A percentile compares a stretch with the other conserved stretches of the same genome.
Evolutionary conservation across 345 rosid genomes (phyloP).

Genomic region (Cardamine chenopodiifolia): DNA sequence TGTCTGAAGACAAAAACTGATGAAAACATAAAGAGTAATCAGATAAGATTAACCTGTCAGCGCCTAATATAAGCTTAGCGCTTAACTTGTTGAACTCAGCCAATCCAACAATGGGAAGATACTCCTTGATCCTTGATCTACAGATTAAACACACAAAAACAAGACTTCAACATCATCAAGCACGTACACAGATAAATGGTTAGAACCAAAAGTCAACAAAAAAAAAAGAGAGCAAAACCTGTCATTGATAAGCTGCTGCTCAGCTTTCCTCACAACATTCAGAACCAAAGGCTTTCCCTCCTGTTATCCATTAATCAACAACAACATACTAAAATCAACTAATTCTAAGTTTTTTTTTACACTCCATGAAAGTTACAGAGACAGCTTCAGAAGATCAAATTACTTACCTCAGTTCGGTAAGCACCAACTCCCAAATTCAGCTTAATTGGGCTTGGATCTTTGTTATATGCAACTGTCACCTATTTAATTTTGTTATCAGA

Average conservation of each 20-base stretch:
- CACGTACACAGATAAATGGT: neutral
- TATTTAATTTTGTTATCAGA: slow-evolving; percentile 29
- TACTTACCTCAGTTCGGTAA: slow-evolving; percentile 91
- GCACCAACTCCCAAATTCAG: slow-evolving; percentile 95
- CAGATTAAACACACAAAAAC: slow-evolving; percentile 10
- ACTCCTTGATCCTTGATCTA: slow-evolving; percentile 77
- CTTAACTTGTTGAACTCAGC: slow-evolving; percentile 83
- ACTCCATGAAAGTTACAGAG: neutral
- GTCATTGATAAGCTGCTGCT: slow-evolving; percentile 73
- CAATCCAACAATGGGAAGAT: slow-evolving; percentile 86
- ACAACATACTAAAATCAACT: neutral
- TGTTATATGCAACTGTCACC: slow-evolving; percentile 95
- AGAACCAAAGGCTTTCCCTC: slow-evolving; percentile 84
- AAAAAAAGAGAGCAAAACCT: slow-evolving; percentile 39
- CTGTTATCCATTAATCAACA: slow-evolving; percentile 37
- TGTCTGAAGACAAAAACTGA: neutral
- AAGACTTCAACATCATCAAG: slow-evolving; percentile 23
- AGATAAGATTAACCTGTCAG: slow-evolving; percentile 51
- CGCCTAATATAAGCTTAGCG: slow-evolving; percentile 81
- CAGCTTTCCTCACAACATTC: slow-evolving; percentile 76
- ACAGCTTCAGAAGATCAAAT: neutral
- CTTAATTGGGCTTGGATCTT: slow-evolving; percentile 88
- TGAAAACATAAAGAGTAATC: slow-evolving; percentile 4
- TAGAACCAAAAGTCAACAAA: neutral
- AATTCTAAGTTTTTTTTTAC: too few species aligned